Evolutionary conservation across 2,329 filamentous ascomycete genomes (phyloP).

Genomic region (Aaosphaeria pasadenensis): DNA sequence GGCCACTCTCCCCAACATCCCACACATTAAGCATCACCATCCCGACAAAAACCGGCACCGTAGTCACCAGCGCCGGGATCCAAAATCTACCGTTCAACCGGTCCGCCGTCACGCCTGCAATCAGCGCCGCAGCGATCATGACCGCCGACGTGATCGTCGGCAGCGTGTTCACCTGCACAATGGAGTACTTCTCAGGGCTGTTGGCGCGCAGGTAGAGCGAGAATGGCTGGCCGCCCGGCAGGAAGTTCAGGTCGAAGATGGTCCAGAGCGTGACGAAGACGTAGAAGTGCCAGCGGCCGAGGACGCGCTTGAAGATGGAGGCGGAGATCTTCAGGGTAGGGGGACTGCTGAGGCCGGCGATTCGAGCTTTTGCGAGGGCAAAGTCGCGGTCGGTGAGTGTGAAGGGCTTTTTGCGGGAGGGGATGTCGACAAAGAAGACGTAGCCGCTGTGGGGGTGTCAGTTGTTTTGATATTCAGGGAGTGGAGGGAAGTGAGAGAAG

Average conservation of each 20-base stretch:
- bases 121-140: constrained; percentile 23
- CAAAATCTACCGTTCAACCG: background rate
- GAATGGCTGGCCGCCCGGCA: constrained; percentile 36
- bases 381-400: constrained; percentile 27
- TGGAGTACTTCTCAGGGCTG: constrained; percentile 18
- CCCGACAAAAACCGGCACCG: background rate
- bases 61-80: background rate
- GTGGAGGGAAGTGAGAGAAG: constrained; percentile 31
- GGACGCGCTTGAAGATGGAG: constrained; percentile 37
- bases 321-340: constrained; percentile 30
- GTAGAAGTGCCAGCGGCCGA: constrained; percentile 42
- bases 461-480: background rate
- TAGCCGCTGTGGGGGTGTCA: too few species aligned
- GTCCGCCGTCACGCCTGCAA: background rate
- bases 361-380: constrained; percentile 11
- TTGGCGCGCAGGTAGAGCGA: constrained; percentile 41
- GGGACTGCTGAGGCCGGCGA: constrained; percentile 22
- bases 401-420: constrained; percentile 31
- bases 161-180: constrained; percentile 42
- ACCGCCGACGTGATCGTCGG: constrained; percentile 42
- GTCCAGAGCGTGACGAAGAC: constrained; percentile 14
- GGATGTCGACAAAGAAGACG: constrained; percentile 12
- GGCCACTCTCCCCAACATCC: background rate
- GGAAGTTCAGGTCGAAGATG: constrained; percentile 19
- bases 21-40: background rate